Base-by-base conservation (phyloP, 306 rosid species). In the Ammopiptanthus mongolicus region DNA sequence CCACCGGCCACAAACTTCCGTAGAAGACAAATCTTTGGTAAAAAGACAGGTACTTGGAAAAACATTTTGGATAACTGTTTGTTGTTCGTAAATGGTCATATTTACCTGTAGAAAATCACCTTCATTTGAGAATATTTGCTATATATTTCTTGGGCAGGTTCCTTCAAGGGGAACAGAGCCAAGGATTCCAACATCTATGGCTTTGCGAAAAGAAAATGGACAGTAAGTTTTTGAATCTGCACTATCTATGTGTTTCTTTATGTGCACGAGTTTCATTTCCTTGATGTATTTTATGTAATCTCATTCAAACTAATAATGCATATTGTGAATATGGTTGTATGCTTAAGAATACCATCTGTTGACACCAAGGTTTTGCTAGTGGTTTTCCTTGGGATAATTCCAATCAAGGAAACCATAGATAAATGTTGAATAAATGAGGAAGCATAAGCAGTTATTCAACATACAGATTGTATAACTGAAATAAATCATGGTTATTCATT, bases 21-120 rank as follows among this genome's bases (percentile, higher is more conserved):
- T 50, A 65, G 87, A 86, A 58, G 90, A 82, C 74, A 80, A 70
- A 75, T 62, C 77, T 65, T 75, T 76, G 50, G 65, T 83, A 41
- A 83, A 85, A 34, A 85, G 59, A 76, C 84, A 82, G 97, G 97
- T 89, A 57, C 31, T n/a, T 33, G 39, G 7, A 14, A 18, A 17
- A 10, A 36, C 23, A 47, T 6, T 60, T 28, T 0, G 55, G 17
- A 18, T 58, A 34, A 62, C 60, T 58, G 37, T 82, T 22, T 71
- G 19, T 36, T 22, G 8, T 55, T 65, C 12, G 51, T 14, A 65
- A 63, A 15, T 18, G 44, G 15, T 70, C 73, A 15, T 18, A 37
- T 22, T 46, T 65, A 34, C 19, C 34, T 4, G 4, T 55, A 19
- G n/a, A 39, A 66, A 51, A 17, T 50, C 29, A 13, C 42, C 64